Conservation (phyloP, 179 eudicot species). For the Carnegiea gigantea region DNA sequence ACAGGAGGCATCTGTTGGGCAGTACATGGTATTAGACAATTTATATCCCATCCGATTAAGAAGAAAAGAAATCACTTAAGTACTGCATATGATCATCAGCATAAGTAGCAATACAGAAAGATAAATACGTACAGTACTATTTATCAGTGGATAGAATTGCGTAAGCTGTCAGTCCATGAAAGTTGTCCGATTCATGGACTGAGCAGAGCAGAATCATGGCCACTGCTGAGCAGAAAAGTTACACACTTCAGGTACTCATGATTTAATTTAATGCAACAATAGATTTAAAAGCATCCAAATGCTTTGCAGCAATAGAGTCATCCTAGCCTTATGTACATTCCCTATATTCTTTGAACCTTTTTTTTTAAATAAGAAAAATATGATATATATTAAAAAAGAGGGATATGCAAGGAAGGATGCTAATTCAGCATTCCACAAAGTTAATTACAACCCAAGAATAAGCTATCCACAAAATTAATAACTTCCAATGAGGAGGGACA, state of each 20-base stretch:
- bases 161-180: neutral
- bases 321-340: slow-evolving; percentile 46
- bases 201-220: neutral
- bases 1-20: neutral
- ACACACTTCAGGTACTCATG: neutral
- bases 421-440: too few relatives aligned
- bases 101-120: neutral
- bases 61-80: neutral
- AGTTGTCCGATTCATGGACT: neutral
- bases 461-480: too few relatives aligned
- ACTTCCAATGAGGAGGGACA: too few relatives aligned
- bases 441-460: too few relatives aligned
- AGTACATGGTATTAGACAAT: neutral
- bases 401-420: too few relatives aligned
- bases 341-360: slow-evolving; percentile 54
- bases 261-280: slow-evolving; percentile 36
- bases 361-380: too few relatives aligned
- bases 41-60: neutral
- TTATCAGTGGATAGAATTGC: neutral
- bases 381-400: too few relatives aligned
- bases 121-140: neutral
- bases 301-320: slow-evolving; percentile 38
- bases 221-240: neutral
- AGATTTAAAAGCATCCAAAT: slow-evolving; percentile 48
- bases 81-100: neutral